phyloP scores from a whole-genome alignment of 1,284 basidiomycete species.

The Amylostereum areolatum region DNA sequence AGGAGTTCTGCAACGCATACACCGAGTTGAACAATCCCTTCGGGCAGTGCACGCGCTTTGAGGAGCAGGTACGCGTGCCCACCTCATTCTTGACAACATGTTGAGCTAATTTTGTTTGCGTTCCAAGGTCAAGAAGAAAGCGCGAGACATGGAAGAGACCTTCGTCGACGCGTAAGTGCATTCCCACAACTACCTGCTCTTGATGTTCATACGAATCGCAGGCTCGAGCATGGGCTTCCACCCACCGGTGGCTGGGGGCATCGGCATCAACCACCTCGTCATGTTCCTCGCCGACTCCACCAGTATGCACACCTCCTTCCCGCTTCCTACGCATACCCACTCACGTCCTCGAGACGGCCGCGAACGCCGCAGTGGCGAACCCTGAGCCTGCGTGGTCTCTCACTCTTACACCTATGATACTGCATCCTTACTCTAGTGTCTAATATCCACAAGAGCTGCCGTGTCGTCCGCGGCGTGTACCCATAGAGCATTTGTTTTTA shows the following conservation, averaged over 20 bases:
- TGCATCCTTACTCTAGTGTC: too few species aligned
- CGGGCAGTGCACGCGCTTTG: constrained; percentile 93
- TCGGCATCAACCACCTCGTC: constrained; percentile 90
- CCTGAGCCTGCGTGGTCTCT: too few species aligned
- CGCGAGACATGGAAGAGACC: constrained; percentile 94
- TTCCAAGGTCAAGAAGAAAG: constrained; percentile 89
- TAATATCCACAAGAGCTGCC: too few species aligned
- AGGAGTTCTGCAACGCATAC: constrained; percentile 98
- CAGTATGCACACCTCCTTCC: constrained; percentile 46
- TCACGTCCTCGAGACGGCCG: constrained; percentile 36
- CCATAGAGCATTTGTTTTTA: too few species aligned
- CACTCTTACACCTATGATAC: too few species aligned
- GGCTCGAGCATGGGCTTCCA: constrained; percentile 94
- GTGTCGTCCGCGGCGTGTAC: too few species aligned
- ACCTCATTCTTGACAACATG: constrained; percentile 17
- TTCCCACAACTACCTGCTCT: background rate
- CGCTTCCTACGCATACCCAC: constrained; percentile 17
- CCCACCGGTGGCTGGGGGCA: constrained; percentile 97
- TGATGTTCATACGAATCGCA: constrained; percentile 23
- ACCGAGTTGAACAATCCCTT: constrained; percentile 99
- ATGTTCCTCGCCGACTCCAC: constrained; percentile 95
- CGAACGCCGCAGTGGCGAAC: constrained; percentile 20
- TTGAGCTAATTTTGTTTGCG: background rate
- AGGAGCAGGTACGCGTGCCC: constrained; percentile 69
- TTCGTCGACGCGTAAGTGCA: constrained; percentile 82